A percentile compares a stretch with the other conserved stretches of the same genome.
These are phyloP conservation scores for Wolfiporia cocos DNA, from an alignment of 1,284 basidiomycete genomes.

Conservation along the genomic window DNA sequence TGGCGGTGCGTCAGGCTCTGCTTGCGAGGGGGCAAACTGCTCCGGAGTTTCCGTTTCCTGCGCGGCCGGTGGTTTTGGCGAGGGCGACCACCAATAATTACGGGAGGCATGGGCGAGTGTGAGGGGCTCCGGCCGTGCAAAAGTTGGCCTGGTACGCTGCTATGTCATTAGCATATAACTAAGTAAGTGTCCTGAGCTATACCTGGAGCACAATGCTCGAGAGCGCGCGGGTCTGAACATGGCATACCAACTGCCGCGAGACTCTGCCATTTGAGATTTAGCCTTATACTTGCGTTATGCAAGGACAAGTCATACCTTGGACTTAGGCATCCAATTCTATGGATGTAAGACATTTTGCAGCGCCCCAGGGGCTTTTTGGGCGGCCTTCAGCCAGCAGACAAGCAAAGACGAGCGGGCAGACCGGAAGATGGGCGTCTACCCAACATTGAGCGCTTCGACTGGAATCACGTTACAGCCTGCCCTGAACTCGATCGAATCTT, in stretches of 20 bases:
- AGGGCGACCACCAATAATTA: conserved; percentile 9
- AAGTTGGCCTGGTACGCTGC: conserved; percentile 4
- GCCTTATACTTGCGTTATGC: no score
- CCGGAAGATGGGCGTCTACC: no score
- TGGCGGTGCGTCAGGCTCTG: background rate
- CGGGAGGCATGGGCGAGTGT: conserved; percentile 3
- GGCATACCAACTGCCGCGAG: conserved; percentile 5
- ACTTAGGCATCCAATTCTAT: no score
- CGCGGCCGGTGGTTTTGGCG: conserved; percentile 1
- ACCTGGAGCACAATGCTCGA: conserved; percentile 3
- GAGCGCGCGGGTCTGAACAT: conserved; percentile 1
- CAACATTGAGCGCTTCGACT: no score
- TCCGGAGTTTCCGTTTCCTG: background rate
- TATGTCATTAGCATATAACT: background rate
- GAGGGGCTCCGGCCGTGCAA: background rate
- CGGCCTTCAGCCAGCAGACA: no score
- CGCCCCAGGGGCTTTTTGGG: no score
- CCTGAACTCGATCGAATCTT: conserved; percentile 6
- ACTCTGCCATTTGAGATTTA: background rate
- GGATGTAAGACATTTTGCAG: no score
- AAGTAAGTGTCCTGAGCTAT: background rate
- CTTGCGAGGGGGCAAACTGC: background rate
- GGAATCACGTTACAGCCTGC: conserved; percentile 4
- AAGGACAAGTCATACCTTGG: no score
- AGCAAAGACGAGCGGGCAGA: no score